Conservation (phyloP, 495 filamentous ascomycete genomes). For the Neurospora terricola region DNA sequence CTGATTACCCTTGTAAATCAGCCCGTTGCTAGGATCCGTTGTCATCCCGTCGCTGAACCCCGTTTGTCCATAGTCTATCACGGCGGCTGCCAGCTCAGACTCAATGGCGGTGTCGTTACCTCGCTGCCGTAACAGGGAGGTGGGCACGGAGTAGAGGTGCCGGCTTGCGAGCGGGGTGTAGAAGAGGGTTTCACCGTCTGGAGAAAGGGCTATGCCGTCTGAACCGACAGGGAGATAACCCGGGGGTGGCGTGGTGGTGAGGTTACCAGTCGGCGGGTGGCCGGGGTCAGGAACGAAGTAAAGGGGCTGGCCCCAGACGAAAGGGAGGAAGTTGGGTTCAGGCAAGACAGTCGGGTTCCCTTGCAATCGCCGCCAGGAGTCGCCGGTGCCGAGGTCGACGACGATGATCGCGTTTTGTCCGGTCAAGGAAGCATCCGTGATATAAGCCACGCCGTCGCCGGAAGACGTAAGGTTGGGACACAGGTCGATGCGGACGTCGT, state of each 20-base stretch:
- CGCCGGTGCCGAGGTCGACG: neutral
- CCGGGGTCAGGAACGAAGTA: neutral
- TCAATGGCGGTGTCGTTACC: too few species aligned
- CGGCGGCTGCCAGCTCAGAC: too few species aligned
- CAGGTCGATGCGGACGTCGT: neutral
- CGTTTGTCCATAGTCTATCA: too few species aligned
- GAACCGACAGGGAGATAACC: neutral
- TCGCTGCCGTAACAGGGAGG: neutral
- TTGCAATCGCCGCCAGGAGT: neutral
- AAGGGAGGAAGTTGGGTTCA: neutral
- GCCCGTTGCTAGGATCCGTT: too few species aligned
- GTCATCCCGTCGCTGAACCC: too few species aligned
- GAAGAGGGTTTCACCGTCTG: neutral
- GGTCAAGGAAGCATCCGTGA: neutral
- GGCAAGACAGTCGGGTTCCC: neutral
- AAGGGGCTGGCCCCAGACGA: neutral
- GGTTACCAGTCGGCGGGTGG: neutral
- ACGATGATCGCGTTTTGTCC: neutral
- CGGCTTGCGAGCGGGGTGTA: neutral
- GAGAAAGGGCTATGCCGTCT: neutral
- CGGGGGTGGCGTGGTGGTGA: neutral
- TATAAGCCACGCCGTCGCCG: neutral
- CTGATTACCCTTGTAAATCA: neutral
- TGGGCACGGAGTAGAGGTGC: neutral
- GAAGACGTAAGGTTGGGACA: neutral